Evolutionary conservation across 2,329 filamentous ascomycete species (phyloP).

Genomic region (Paecilomyces sp.): DNA sequence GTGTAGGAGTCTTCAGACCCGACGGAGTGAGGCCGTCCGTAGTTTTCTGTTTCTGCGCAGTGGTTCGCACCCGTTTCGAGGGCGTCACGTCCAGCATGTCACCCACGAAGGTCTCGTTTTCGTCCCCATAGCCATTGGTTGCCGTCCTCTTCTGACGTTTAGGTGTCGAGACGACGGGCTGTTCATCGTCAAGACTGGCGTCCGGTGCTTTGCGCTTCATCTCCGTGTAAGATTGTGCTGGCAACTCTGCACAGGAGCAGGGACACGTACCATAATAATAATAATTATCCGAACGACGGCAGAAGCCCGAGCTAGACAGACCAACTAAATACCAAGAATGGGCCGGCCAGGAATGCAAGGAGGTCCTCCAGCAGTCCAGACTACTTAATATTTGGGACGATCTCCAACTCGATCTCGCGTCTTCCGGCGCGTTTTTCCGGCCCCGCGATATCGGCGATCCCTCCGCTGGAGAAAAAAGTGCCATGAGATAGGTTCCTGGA

Average conservation of each 20-base stretch:
- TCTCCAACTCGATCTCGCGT: not conserved
- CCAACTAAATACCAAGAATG: not conserved
- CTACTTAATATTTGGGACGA: not conserved
- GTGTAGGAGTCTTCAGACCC: conserved; percentile 29
- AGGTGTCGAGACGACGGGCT: conserved; percentile 29
- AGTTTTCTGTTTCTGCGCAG: conserved; percentile 22
- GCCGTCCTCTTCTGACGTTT: conserved; percentile 27
- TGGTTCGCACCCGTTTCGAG: conserved; percentile 19
- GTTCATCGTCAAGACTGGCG: conserved; percentile 24
- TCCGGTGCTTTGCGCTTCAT: conserved; percentile 39
- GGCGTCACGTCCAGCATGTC: conserved; percentile 15
- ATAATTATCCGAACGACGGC: not conserved
- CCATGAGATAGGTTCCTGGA: not conserved
- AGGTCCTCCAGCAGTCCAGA: not conserved
- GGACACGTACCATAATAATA: conserved; percentile 5
- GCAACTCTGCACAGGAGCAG: conserved; percentile 9
- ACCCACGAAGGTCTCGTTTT: conserved; percentile 4
- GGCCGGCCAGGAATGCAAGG: not conserved
- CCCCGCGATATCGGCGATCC: conserved; percentile 20
- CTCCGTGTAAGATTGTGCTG: conserved; percentile 12
- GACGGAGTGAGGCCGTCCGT: conserved; percentile 22
- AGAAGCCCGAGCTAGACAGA: not conserved
- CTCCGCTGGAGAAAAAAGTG: not conserved
- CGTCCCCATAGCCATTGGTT: conserved; percentile 20
- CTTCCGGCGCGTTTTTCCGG: conserved; percentile 19